Evolutionary conservation across 2,329 filamentous ascomycete species (phyloP).

Genomic region (Botrytis paeoniae): DNA sequence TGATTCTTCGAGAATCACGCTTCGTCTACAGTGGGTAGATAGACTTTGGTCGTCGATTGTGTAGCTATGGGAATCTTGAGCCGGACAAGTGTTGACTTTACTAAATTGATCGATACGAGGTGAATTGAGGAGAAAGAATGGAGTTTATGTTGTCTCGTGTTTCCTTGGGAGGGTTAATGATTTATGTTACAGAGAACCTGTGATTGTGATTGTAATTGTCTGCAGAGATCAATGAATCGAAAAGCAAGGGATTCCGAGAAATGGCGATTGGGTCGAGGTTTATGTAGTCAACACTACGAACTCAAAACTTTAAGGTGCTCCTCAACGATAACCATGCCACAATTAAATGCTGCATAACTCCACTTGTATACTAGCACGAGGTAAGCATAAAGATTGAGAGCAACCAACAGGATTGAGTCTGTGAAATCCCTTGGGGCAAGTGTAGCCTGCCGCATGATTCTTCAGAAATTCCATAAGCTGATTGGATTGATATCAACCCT

Average conservation of each 20-base stretch:
- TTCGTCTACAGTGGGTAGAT: background rate
- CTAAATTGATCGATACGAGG: background rate
- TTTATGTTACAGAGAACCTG: background rate
- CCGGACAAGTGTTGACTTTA: background rate
- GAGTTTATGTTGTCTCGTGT: background rate
- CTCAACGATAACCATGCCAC: constrained; percentile 7
- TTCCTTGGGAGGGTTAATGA: background rate
- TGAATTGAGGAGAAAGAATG: background rate
- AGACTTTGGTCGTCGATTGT: background rate
- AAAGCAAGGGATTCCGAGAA: background rate
- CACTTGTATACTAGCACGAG: constrained; percentile 9
- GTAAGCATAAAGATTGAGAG: background rate
- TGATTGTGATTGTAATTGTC: background rate
- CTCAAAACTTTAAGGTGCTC: background rate
- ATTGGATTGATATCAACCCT: constrained; percentile 8
- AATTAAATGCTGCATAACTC: constrained; percentile 7
- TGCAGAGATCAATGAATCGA: background rate
- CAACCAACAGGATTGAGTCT: background rate
- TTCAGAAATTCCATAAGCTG: background rate
- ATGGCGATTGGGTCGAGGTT: constrained; percentile 18
- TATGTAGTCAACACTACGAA: constrained; percentile 2
- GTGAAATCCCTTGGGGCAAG: background rate
- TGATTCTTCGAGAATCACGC: constrained; percentile 2
- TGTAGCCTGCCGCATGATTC: background rate
- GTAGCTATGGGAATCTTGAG: background rate